Conservation (phyloP, 352 stramenopile genomes). For the Pelagophyceae sp. region DNA sequence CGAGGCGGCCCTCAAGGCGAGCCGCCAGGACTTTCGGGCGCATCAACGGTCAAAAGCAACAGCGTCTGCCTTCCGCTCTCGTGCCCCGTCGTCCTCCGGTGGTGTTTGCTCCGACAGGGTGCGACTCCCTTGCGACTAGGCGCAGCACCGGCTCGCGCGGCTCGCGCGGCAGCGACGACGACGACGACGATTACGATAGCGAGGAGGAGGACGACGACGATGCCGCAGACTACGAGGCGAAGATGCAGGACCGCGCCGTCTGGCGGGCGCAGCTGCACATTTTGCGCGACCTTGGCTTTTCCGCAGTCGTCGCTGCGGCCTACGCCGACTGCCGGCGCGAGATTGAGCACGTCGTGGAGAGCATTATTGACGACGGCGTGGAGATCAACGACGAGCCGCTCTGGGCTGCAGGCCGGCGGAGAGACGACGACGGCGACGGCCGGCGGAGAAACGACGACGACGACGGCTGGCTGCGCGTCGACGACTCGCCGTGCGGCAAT, state of each 20-base stretch:
- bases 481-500: not conserved
- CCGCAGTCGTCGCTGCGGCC: not conserved
- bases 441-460: not conserved
- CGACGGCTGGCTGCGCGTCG: not conserved
- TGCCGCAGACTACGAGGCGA: no score
- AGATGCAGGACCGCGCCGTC: not conserved
- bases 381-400: slow-evolving; percentile 5
- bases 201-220: no score
- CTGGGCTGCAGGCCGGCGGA: not conserved
- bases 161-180: no score
- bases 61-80: no score
- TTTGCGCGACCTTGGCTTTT: not conserved
- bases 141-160: no score
- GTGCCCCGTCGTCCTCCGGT: no score
- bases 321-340: not conserved
- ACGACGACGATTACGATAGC: no score
- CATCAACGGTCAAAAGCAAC: no score
- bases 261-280: not conserved
- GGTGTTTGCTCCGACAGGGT: no score
- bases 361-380: not conserved
- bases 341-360: not conserved
- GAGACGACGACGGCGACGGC: not conserved
- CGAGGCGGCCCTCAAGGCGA: not conserved
- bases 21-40: no score
- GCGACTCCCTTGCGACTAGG: no score